Evolutionary conservation across 306 rosid genomes (phyloP), one percentile per base, ranked within the genome.

Genomic region (Dicorynia guianensis): DNA sequence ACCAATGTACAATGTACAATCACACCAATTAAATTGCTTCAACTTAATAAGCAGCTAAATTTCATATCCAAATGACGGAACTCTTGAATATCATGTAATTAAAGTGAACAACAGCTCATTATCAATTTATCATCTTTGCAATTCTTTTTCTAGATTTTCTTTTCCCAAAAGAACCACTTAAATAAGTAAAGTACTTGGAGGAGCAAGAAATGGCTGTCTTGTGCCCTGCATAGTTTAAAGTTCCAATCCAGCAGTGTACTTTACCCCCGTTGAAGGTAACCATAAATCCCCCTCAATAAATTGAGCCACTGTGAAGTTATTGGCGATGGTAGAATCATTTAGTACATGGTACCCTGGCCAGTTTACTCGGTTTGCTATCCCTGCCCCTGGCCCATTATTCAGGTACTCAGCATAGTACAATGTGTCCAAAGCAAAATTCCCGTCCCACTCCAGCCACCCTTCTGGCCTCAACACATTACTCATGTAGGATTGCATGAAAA

Each of bases 381-480:
- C 85, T 0, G 91, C 85, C 3, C 95, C 91, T 0, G 85, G 81
- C 17, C 97, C 97, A 53, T 60, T 67, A 44, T 92, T 92, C 85
- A 77, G 72, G 55, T 80, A 89, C 81, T 89, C 97, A 0, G 86
- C 96, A 39, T 92, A 92, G n/a, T 72, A 89, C 81, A 92, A 47
- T 0, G 97, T 80, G 53, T 79, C 79, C 81, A 92, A 76, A 20
- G 81, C 80, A 46, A 87, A 69, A 13, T 50, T 33, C 0, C 77
- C 95, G 14, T 79, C 84, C 97, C 97, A 92, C 68, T 89, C 97
- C 6, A 92, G 82, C 97, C 97, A 89, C 64, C 97, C 97, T 79
- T 86, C 79, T 3, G 96, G 91, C 75, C 84, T 81, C 14, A 89
- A 39, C 58, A 65, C 87, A 17, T 70, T 52, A 60, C 90, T 83